Evolutionary conservation across 306 rosid species (phyloP).

Genomic region (Canavalia ensiformis): DNA sequence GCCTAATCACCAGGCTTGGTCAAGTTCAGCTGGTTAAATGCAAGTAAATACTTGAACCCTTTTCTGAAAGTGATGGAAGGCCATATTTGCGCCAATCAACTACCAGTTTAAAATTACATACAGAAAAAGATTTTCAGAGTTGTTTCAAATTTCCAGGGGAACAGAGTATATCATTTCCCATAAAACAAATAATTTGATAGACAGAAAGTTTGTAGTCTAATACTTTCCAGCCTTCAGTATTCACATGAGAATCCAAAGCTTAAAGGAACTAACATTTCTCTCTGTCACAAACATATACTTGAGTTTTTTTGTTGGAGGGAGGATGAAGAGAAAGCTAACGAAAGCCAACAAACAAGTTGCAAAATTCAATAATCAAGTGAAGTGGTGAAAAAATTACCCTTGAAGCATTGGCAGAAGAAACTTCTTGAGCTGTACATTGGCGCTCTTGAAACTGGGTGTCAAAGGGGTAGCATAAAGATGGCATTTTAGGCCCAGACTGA

Average conservation of each 20-base stretch:
- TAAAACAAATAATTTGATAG: not conserved
- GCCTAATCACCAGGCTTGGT: constrained; percentile 4
- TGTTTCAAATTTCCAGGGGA: not conserved
- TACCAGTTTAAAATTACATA: not conserved
- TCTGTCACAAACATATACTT: not conserved
- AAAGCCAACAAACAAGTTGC: constrained; percentile 8
- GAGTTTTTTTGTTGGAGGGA: not conserved
- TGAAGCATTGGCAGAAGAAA: constrained; percentile 89
- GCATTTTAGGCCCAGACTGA: constrained; percentile 92
- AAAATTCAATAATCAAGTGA: constrained; percentile 14
- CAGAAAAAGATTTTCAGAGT: not conserved
- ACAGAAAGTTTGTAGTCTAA: not conserved
- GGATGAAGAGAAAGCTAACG: not conserved
- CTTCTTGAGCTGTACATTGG: constrained; percentile 76
- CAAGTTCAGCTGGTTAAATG: constrained; percentile 8
- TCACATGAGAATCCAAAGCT: constrained; percentile 24
- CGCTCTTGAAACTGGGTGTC: constrained; percentile 69
- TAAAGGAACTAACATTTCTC: constrained; percentile 8
- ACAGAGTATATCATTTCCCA: not conserved
- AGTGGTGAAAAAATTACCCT: constrained; percentile 58
- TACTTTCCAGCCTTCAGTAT: not conserved
- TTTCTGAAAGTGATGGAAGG: not conserved
- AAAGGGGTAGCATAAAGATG: constrained; percentile 85
- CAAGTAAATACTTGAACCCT: constrained; percentile 15
- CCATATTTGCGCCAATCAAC: constrained; percentile 6